Evolutionary conservation across 2,329 filamentous ascomycete genomes (phyloP).

Genomic region (Aureobasidium melanogenum): DNA sequence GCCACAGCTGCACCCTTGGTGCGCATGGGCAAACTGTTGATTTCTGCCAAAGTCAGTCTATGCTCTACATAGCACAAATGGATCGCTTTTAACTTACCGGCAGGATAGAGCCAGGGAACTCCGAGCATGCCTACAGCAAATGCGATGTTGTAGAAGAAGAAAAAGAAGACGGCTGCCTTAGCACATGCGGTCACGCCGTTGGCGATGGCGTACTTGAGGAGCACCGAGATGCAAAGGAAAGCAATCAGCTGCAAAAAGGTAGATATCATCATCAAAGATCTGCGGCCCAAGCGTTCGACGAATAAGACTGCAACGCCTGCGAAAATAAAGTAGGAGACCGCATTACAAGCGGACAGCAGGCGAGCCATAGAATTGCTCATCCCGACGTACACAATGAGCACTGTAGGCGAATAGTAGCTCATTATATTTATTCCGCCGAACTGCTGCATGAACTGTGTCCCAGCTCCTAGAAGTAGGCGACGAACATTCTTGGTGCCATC

Average conservation of each 20-base stretch:
- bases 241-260: constrained; percentile 44
- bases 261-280: constrained; percentile 52
- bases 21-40: constrained; percentile 41
- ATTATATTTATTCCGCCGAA: constrained; percentile 35
- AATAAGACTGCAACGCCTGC: constrained; percentile 38
- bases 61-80: neutral
- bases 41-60: constrained; percentile 37
- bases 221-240: constrained; percentile 43
- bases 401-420: constrained; percentile 39
- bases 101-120: constrained; percentile 19
- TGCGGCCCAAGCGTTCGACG: constrained; percentile 45
- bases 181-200: constrained; percentile 24
- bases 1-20: constrained; percentile 41
- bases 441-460: constrained; percentile 46
- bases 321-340: constrained; percentile 41
- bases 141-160: constrained; percentile 48
- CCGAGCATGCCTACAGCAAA: constrained; percentile 44
- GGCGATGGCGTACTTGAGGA: constrained; percentile 33
- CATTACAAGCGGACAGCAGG: constrained; percentile 48
- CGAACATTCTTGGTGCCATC: constrained; percentile 42
- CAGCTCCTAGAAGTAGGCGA: constrained; percentile 43
- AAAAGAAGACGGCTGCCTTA: constrained; percentile 38
- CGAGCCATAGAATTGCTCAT: constrained; percentile 43
- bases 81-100: neutral
- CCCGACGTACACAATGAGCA: constrained; percentile 46